phyloP scores from a whole-genome alignment of 345 rosid genomes.

The Moricandia arvensis region DNA sequence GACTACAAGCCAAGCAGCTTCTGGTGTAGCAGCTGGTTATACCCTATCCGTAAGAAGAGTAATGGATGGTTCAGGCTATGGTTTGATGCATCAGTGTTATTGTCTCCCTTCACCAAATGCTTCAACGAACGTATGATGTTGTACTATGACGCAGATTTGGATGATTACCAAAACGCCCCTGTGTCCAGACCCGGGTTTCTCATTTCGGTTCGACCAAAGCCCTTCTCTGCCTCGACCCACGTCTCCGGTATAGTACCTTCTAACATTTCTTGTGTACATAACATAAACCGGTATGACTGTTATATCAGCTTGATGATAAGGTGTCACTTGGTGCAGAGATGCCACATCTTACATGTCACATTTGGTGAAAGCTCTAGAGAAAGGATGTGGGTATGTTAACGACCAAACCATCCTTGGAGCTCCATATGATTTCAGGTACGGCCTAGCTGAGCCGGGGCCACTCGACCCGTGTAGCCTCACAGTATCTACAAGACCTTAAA shows the following conservation, averaged over 20 bases:
- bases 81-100: slow-evolving; percentile 67
- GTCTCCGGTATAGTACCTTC: slow-evolving; percentile 53
- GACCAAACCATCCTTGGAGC: slow-evolving; percentile 73
- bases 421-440: slow-evolving; percentile 89
- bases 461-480: slow-evolving; percentile 63
- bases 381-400: slow-evolving; percentile 50
- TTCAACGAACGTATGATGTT: slow-evolving; percentile 75
- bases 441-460: slow-evolving; percentile 71
- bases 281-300: not conserved
- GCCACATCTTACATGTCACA: slow-evolving; percentile 67
- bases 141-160: slow-evolving; percentile 51
- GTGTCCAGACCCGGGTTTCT: slow-evolving; percentile 64
- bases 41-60: slow-evolving; percentile 46
- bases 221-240: slow-evolving; percentile 66
- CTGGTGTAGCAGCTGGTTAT: slow-evolving; percentile 53
- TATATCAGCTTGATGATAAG: not conserved
- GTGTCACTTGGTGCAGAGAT: slow-evolving; percentile 18
- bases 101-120: slow-evolving; percentile 70
- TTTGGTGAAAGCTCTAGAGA: slow-evolving; percentile 57
- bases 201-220: slow-evolving; percentile 70
- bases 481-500: slow-evolving; percentile 59
- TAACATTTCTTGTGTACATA: no score
- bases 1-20: slow-evolving; percentile 54
- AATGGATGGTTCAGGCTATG: slow-evolving; percentile 89
- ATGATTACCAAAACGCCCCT: slow-evolving; percentile 74